phyloP scores from a whole-genome alignment of 495 filamentous ascomycete genomes.

The Penicilliopsis zonata region DNA sequence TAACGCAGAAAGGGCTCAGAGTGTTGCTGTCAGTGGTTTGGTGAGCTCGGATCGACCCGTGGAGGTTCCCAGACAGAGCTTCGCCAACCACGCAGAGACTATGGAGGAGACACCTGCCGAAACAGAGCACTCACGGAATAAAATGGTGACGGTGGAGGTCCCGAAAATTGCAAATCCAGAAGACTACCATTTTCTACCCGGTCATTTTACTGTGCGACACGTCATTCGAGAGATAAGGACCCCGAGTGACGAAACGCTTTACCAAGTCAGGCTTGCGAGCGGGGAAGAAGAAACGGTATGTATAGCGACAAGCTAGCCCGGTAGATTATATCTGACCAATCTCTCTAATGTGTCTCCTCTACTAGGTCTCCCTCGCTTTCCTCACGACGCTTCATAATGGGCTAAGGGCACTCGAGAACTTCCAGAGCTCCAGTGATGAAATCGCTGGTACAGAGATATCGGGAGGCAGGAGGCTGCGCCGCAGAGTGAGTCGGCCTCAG shows the following conservation, averaged over 20 bases:
- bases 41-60: too few species aligned
- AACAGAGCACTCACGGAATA: background rate
- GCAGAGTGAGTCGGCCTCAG: background rate
- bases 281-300: conserved; percentile 33
- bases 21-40: too few species aligned
- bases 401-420: conserved; percentile 15
- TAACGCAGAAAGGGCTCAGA: too few species aligned
- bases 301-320: background rate
- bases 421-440: conserved; percentile 3
- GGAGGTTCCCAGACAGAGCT: too few species aligned
- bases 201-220: conserved; percentile 26
- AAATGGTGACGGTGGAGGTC: conserved; percentile 22
- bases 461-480: background rate
- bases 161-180: conserved; percentile 22
- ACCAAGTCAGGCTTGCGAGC: conserved; percentile 34
- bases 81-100: background rate
- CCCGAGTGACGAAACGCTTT: conserved; percentile 14
- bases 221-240: conserved; percentile 24
- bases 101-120: background rate
- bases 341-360: conserved; percentile 6
- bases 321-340: too few species aligned
- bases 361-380: conserved; percentile 14
- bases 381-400: conserved; percentile 23
- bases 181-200: conserved; percentile 38
- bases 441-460: background rate